Conservation (phyloP, 768 basidiomycete genomes). For the Tylopilus sp. region DNA sequence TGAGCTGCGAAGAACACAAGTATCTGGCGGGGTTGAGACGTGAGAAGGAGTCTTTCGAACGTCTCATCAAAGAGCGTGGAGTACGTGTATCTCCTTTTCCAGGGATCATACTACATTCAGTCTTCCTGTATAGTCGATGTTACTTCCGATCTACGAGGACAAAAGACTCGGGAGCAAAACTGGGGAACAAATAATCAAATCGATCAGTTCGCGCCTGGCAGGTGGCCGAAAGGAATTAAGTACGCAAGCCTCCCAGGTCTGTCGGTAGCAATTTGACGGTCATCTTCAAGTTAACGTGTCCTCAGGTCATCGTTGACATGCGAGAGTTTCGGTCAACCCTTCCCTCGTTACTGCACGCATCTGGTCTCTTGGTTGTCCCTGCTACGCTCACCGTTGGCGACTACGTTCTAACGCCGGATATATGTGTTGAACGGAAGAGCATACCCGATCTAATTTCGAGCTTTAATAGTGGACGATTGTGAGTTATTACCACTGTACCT, state of each 20-base stretch:
- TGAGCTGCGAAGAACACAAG: conserved; percentile 93
- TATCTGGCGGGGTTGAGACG: conserved; percentile 85
- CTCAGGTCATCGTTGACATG: conserved; percentile 92
- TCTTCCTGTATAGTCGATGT: conserved; percentile 63
- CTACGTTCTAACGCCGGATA: conserved; percentile 92
- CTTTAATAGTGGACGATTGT: conserved; percentile 94
- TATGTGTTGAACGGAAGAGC: conserved; percentile 95
- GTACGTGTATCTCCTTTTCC: conserved; percentile 49
- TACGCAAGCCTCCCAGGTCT: conserved; percentile 62
- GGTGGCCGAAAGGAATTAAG: conserved; percentile 74
- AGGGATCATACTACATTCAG: not conserved
- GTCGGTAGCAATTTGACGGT: not conserved
- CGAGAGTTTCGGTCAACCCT: conserved; percentile 93
- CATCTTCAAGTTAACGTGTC: not conserved
- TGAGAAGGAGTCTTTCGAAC: conserved; percentile 93
- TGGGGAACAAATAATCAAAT: conserved; percentile 65
- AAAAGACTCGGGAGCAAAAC: conserved; percentile 36
- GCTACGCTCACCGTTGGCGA: conserved; percentile 93
- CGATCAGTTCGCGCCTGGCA: conserved; percentile 80
- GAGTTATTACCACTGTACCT: conserved; percentile 33
- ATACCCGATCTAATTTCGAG: conserved; percentile 88
- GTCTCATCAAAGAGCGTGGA: conserved; percentile 86
- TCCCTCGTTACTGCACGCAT: conserved; percentile 85
- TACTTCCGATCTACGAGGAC: conserved; percentile 77
- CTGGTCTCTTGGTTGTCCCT: conserved; percentile 77